Evolutionary conservation across 2,329 filamentous ascomycete species (phyloP).

Genomic region (Graphium sp.): DNA sequence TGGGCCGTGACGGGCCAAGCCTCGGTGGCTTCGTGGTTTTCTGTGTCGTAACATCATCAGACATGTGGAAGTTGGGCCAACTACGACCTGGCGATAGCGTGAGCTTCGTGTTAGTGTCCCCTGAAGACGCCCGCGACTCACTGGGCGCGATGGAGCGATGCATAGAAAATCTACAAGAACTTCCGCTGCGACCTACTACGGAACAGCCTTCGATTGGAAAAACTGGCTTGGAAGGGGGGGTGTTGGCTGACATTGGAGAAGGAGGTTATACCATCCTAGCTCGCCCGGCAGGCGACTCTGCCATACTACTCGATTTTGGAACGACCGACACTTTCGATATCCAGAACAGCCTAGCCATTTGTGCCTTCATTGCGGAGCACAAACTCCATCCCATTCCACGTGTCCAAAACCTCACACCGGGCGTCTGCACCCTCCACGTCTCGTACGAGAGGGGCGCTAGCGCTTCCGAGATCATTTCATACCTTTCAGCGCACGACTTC

Average conservation of each 20-base stretch:
- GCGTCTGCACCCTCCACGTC: conserved; percentile 17
- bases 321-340: conserved; percentile 13
- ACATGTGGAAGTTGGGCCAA: conserved; percentile 24
- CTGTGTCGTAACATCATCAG: conserved; percentile 17
- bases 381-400: conserved; percentile 10
- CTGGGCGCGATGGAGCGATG: neutral
- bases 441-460: conserved; percentile 10
- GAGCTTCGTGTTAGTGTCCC: conserved; percentile 13
- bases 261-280: conserved; percentile 8
- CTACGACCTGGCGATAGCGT: conserved; percentile 19
- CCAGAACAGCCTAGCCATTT: conserved; percentile 15
- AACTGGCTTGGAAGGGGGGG: neutral
- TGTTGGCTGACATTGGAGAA: no score
- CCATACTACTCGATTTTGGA: conserved; percentile 17
- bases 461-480: conserved; percentile 8
- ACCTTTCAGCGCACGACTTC: no score
- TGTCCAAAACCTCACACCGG: conserved; percentile 15
- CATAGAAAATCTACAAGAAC: no score
- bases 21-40: conserved; percentile 22
- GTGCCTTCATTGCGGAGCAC: conserved; percentile 15
- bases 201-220: no score
- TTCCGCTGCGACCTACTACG: no score
- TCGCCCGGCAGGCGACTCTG: conserved; percentile 16
- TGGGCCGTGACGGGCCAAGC: conserved; percentile 20
- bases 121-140: conserved; percentile 8